Conservation (phyloP, 129 eudicot genomes). For the Gnaphalium uliginosum region DNA sequence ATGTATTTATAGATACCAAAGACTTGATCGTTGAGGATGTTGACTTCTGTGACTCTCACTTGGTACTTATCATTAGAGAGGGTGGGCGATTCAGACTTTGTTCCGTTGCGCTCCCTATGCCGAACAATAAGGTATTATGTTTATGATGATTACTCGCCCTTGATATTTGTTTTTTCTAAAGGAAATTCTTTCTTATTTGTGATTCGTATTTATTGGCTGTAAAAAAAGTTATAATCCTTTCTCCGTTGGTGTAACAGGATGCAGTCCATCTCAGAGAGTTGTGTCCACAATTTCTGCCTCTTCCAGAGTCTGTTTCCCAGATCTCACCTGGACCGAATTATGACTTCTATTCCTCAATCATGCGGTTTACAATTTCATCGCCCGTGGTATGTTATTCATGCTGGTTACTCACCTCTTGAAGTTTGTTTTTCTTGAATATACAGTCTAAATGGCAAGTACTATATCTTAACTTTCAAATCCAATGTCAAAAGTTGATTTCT, state of each 20-base stretch:
- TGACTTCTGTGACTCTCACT: slow-evolving; percentile 71
- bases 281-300: slow-evolving; percentile 62
- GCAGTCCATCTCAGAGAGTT: slow-evolving; percentile 60
- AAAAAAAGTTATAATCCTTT: slow-evolving; percentile 1
- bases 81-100: slow-evolving; percentile 55
- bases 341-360: slow-evolving; percentile 71
- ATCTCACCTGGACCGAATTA: slow-evolving; percentile 90
- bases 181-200: background rate
- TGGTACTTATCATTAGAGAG: slow-evolving; percentile 67
- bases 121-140: slow-evolving; percentile 47
- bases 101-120: slow-evolving; percentile 66
- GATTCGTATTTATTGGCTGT: slow-evolving; percentile 9
- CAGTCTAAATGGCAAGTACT: background rate
- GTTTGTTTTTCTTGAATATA: background rate
- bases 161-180: background rate
- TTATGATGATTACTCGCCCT: background rate
- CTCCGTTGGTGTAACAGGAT: slow-evolving; percentile 43
- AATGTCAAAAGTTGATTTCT: slow-evolving; percentile 3
- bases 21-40: slow-evolving; percentile 66
- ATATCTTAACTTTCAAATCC: background rate
- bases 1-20: slow-evolving; percentile 59
- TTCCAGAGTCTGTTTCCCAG: slow-evolving; percentile 79
- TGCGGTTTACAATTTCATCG: slow-evolving; percentile 86
- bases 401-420: slow-evolving; percentile 1
- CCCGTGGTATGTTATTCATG: slow-evolving; percentile 70